These are phyloP conservation scores for Phytophthora colocasiae DNA, from an alignment of 352 stramenopile genomes.

Conservation along the genomic window DNA sequence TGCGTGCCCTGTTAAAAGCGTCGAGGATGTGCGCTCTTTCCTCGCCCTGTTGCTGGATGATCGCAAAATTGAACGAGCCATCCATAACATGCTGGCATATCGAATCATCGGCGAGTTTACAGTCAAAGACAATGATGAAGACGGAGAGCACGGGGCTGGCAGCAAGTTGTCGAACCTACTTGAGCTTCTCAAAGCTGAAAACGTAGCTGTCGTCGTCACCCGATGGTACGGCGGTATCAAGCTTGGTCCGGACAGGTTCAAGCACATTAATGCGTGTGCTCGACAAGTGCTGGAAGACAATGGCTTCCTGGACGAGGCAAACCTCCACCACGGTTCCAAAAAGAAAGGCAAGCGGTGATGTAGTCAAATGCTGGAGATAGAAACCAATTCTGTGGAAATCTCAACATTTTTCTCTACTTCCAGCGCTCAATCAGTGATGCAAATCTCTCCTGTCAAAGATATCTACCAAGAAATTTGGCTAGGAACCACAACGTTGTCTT, in stretches of 20 bases:
- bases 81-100: constrained; percentile 92
- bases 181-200: constrained; percentile 80
- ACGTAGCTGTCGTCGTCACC: constrained; percentile 86
- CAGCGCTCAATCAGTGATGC: neutral
- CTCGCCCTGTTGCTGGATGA: constrained; percentile 81
- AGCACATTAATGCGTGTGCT: constrained; percentile 81
- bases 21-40: constrained; percentile 84
- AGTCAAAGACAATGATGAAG: constrained; percentile 89
- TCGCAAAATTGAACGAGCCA: constrained; percentile 82
- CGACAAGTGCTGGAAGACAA: constrained; percentile 80
- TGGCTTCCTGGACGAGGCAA: constrained; percentile 51
- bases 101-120: constrained; percentile 74
- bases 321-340: constrained; percentile 43
- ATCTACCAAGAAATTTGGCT: constrained; percentile 1
- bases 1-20: constrained; percentile 61
- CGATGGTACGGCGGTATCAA: constrained; percentile 88
- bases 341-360: constrained; percentile 62
- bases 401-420: constrained; percentile 4
- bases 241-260: constrained; percentile 87
- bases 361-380: neutral
- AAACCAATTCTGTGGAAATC: neutral
- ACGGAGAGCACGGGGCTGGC: constrained; percentile 83
- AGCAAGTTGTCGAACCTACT: constrained; percentile 86
- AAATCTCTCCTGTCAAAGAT: neutral
- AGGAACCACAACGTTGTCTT: constrained; percentile 15